These are phyloP conservation scores for Suillus spraguei DNA, from an alignment of 768 basidiomycete species.

Conservation along the genomic window DNA sequence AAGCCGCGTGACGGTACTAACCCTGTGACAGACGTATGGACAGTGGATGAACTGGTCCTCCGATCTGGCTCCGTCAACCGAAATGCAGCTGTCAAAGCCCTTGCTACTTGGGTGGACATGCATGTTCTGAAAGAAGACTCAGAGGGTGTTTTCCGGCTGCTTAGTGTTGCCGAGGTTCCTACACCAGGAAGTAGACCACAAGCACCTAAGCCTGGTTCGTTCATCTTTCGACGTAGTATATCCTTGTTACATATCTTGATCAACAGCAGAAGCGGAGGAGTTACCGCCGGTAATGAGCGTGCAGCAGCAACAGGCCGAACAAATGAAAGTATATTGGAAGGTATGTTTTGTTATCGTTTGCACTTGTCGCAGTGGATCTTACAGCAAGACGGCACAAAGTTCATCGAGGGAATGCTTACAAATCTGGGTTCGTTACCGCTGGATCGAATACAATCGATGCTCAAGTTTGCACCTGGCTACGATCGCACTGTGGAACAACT, in stretches of 20 bases:
- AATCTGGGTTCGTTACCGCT: constrained; percentile 77
- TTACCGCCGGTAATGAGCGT: constrained; percentile 51
- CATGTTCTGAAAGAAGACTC: constrained; percentile 76
- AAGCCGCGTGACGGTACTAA: neutral
- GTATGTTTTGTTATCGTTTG: constrained; percentile 35
- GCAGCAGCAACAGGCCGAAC: constrained; percentile 80
- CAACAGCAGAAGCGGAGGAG: constrained; percentile 45
- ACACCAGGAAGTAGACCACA: constrained; percentile 26
- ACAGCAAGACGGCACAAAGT: constrained; percentile 43
- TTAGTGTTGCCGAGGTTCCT: constrained; percentile 63
- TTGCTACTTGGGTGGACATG: constrained; percentile 82
- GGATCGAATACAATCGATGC: constrained; percentile 87
- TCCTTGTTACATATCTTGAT: constrained; percentile 1
- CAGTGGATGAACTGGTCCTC: constrained; percentile 64
- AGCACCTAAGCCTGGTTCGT: constrained; percentile 29
- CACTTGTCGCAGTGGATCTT: constrained; percentile 9
- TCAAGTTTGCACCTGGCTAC: constrained; percentile 83
- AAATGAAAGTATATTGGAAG: constrained; percentile 91
- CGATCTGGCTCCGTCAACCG: constrained; percentile 68
- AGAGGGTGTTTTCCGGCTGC: constrained; percentile 60
- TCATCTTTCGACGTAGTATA: neutral
- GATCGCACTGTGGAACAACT: constrained; percentile 82
- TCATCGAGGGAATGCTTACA: constrained; percentile 90
- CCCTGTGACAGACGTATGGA: constrained; percentile 60
- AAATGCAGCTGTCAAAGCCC: constrained; percentile 66